Base-by-base conservation (phyloP, 371 early-diverging fungal species). In the Coemansia sp. region DNA sequence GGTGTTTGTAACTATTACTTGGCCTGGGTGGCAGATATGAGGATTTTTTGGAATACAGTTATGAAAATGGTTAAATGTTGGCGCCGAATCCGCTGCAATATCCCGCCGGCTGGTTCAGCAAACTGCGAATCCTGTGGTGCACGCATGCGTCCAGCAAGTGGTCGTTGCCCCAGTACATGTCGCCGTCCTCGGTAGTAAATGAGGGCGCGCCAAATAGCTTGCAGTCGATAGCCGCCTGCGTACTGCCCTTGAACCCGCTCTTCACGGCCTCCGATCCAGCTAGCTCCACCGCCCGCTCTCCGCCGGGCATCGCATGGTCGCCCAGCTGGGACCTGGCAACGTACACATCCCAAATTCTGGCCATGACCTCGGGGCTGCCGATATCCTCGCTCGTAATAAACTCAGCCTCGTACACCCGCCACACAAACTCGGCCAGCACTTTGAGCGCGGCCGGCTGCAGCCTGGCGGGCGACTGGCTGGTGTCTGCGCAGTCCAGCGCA, bases 81-180 rank as follows among this genome's bases (percentile, higher is more conserved):
- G 42, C 32, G 24, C 39, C 12, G 5, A 34, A 48, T 31, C 34
- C 18, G 4, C 12, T 31, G 34, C 68, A 43, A 64, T 64, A 64
- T n/a, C 64, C 69, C 5, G 37, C n/a, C 8, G 55, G 14, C 50
- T 56, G 60, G 47, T 14, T 37, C n/a, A 46, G 24, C 14, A 38
- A 14, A n/a, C 38, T 44, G 31, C 46, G 43, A 6, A 60, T 10
- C 14, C n/a, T 48, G 62, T 61, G 51, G 50, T 72, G 72, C 10
- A 33, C 31, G 11, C 56, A 2, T 2, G 79, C 79, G 2, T 77
- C 75, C 34, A 69, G 16, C 18, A 77, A 51, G 10, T 67, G 59
- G 62, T 79, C 79, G 66, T 77, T 77, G 61, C 79, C 79, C 42
- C 79, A 79, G 62, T 72, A 79, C 50, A 66, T 46, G 43, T 69